Conservation (phyloP, 306 rosid genomes). For the Cucurbita pepo region DNA sequence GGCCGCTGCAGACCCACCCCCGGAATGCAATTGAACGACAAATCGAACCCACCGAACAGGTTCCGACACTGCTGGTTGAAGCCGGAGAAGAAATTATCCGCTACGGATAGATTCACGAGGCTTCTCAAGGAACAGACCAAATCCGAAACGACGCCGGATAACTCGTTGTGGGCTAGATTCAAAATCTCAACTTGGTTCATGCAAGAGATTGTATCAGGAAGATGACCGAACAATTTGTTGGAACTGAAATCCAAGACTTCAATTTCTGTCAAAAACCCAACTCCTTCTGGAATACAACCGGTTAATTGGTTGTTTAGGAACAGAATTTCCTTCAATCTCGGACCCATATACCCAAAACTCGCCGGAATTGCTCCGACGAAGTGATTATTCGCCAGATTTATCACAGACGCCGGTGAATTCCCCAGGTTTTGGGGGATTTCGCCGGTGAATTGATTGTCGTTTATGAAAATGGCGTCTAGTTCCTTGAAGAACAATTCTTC, state of each 20-base stretch:
- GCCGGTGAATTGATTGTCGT: conserved; percentile 72
- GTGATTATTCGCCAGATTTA: conserved; percentile 69
- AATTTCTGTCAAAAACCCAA: conserved; percentile 67
- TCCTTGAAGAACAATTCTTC: conserved; percentile 45
- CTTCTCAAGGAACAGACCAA: conserved; percentile 52
- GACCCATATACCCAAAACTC: conserved; percentile 63
- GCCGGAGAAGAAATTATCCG: conserved; percentile 93
- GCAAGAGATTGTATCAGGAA: conserved; percentile 80
- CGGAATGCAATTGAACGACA: conserved; percentile 72
- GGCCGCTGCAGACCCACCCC: conserved; percentile 78
- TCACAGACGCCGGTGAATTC: conserved; percentile 86
- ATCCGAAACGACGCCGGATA: conserved; percentile 78
- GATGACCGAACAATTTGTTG: conserved; percentile 62
- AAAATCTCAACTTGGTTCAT: conserved; percentile 58
- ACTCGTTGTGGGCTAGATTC: conserved; percentile 66
- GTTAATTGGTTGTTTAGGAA: conserved; percentile 71
- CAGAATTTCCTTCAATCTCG: conserved; percentile 57
- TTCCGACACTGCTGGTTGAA: conserved; percentile 67
- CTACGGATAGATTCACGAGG: conserved; percentile 55
- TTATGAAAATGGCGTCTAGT: conserved; percentile 77
- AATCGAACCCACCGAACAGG: conserved; percentile 62
- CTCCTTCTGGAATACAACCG: conserved; percentile 89
- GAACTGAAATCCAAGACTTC: conserved; percentile 79
- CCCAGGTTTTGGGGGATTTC: conserved; percentile 74
- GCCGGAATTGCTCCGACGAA: conserved; percentile 61